These are phyloP conservation scores for Mycena vitilis DNA, from an alignment of 768 basidiomycete species.

Conservation along the genomic window DNA sequence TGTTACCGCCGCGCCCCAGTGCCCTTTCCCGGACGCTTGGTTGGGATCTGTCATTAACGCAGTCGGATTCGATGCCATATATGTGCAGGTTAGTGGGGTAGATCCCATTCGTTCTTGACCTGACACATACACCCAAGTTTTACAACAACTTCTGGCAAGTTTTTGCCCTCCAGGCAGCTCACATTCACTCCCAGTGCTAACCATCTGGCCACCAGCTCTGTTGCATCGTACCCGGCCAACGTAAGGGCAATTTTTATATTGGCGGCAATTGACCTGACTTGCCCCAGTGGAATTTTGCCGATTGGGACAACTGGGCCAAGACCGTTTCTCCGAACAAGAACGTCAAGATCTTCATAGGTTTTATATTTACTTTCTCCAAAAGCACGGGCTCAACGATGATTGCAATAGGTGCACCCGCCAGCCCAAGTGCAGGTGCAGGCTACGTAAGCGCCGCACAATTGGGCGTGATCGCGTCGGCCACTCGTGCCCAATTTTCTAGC, in stretches of 20 bases:
- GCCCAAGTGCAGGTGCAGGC: constrained; percentile 58
- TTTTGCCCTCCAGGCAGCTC: neutral
- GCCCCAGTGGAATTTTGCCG: constrained; percentile 56
- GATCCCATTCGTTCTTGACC: constrained; percentile 24
- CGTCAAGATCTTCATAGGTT: constrained; percentile 72
- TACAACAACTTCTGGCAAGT: constrained; percentile 69
- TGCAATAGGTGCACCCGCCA: constrained; percentile 61
- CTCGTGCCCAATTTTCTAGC: constrained; percentile 64
- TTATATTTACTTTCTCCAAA: neutral
- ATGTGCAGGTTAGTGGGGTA: constrained; percentile 71
- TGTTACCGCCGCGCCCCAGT: constrained; percentile 69
- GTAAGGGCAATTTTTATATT: neutral
- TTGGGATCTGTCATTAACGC: constrained; percentile 69
- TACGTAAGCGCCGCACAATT: constrained; percentile 61
- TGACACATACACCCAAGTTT: constrained; percentile 18
- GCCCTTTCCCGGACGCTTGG: constrained; percentile 76
- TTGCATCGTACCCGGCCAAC: neutral
- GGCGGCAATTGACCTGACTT: constrained; percentile 18
- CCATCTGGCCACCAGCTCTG: constrained; percentile 10
- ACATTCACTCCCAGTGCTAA: neutral
- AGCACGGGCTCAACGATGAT: constrained; percentile 52
- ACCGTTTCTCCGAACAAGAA: constrained; percentile 65
- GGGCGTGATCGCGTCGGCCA: constrained; percentile 53
- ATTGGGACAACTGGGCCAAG: constrained; percentile 72
- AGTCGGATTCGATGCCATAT: constrained; percentile 76